Percentiles rank a stretch among this genome's conserved stretches.
Conservation (phyloP, 2,329 filamentous ascomycete genomes). For the Sporothrix pallida region DNA sequence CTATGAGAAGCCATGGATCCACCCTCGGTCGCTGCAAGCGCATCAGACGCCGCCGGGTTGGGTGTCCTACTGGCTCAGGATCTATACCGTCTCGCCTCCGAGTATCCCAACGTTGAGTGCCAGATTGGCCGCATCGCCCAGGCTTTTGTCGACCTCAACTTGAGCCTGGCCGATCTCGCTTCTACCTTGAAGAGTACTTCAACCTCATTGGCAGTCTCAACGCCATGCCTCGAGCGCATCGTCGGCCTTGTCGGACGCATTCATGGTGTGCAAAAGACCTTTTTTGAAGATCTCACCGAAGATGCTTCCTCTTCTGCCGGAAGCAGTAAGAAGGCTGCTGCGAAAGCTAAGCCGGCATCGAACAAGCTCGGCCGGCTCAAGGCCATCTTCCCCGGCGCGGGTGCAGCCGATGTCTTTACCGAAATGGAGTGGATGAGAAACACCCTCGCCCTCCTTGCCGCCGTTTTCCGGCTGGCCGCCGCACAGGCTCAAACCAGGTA, state of each 20-base stretch:
- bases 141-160: constrained; percentile 37
- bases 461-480: constrained; percentile 29
- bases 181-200: constrained; percentile 14
- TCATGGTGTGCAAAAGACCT: constrained; percentile 31
- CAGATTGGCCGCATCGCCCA: constrained; percentile 37
- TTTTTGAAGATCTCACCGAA: constrained; percentile 22
- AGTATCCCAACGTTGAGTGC: constrained; percentile 32
- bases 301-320: not conserved
- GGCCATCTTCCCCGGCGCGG: constrained; percentile 34
- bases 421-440: constrained; percentile 38
- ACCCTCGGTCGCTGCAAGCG: constrained; percentile 33
- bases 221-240: constrained; percentile 26
- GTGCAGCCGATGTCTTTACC: constrained; percentile 31
- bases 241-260: constrained; percentile 32
- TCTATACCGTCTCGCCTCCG: constrained; percentile 35
- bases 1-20: constrained; percentile 35
- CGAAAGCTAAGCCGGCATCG: constrained; percentile 25
- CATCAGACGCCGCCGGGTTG: constrained; percentile 34
- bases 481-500: not conserved
- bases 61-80: constrained; percentile 37
- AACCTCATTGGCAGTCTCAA: not conserved
- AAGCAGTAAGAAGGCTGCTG: constrained; percentile 18
- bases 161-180: constrained; percentile 34
- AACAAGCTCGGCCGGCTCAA: constrained; percentile 35
- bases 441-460: constrained; percentile 32